A percentile compares a stretch with the other conserved stretches of the same genome.
Evolutionary conservation across 768 basidiomycete genomes (phyloP).

Genomic region (Xerocomus potaroensis): DNA sequence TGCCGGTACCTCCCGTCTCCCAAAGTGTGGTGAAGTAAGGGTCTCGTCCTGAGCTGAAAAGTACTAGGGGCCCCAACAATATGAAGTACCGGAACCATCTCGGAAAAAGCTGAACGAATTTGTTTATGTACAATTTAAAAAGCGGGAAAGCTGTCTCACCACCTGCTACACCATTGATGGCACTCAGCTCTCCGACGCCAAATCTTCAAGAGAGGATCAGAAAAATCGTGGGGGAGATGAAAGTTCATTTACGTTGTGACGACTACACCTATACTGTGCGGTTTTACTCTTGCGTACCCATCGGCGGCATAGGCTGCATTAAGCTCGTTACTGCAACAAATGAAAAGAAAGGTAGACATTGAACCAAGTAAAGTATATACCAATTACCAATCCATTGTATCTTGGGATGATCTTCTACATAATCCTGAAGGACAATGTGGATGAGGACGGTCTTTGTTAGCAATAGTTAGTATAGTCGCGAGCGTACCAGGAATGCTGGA

Average conservation of each 20-base stretch:
- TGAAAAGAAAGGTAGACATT: background rate
- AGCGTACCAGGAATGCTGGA: constrained; percentile 28
- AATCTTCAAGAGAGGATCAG: constrained; percentile 43
- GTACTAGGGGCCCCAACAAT: constrained; percentile 82
- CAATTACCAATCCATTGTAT: constrained; percentile 90
- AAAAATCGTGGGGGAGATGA: background rate
- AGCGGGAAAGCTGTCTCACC: constrained; percentile 34
- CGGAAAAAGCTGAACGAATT: constrained; percentile 57
- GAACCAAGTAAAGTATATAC: constrained; percentile 31
- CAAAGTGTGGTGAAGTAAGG: constrained; percentile 84
- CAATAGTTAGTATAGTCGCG: background rate
- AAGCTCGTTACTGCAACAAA: constrained; percentile 61
- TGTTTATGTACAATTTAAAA: constrained; percentile 1
- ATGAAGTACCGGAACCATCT: constrained; percentile 88
- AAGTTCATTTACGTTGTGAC: constrained; percentile 56
- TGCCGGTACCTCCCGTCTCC: constrained; percentile 67
- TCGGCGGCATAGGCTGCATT: constrained; percentile 91
- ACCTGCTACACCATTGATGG: constrained; percentile 80
- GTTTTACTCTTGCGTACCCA: constrained; percentile 88
- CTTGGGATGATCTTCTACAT: constrained; percentile 71
- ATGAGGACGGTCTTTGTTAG: no score
- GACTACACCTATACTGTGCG: constrained; percentile 64
- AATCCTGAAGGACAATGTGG: constrained; percentile 46
- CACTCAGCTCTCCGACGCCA: constrained; percentile 91
- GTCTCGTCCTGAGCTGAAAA: constrained; percentile 61